These are phyloP conservation scores for Cucumis melo DNA, from an alignment of 306 rosid species.

Conservation along the genomic window DNA sequence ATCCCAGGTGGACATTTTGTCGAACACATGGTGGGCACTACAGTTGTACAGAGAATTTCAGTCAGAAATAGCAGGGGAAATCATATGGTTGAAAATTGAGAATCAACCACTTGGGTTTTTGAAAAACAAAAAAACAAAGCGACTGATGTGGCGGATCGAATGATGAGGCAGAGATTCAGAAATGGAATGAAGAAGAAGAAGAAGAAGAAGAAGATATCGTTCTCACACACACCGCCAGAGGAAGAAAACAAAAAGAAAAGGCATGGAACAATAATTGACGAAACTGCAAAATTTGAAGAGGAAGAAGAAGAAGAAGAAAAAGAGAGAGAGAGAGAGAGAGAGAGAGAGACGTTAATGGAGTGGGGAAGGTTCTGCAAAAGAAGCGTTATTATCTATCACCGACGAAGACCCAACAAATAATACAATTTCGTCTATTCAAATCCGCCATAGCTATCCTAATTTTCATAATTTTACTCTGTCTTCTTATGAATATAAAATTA, in stretches of 20 bases:
- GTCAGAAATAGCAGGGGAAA: background rate
- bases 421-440: background rate
- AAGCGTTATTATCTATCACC: background rate
- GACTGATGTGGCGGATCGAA: background rate
- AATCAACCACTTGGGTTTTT: background rate
- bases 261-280: background rate
- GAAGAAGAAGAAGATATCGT: background rate
- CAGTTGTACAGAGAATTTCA: background rate
- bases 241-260: background rate
- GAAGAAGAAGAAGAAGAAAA: background rate
- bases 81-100: background rate
- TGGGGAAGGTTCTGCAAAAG: background rate
- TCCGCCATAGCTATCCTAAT: background rate
- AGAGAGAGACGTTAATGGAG: background rate
- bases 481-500: no score
- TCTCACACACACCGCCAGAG: background rate
- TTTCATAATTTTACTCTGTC: no score
- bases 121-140: background rate
- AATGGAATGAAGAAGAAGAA: slow-evolving; percentile 1
- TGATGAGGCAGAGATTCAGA: background rate
- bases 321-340: background rate
- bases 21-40: background rate
- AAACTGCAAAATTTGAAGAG: background rate
- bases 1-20: background rate
- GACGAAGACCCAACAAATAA: background rate